Base-by-base conservation (phyloP, 2,329 filamentous ascomycete genomes). In the Mariannaea sp. region DNA sequence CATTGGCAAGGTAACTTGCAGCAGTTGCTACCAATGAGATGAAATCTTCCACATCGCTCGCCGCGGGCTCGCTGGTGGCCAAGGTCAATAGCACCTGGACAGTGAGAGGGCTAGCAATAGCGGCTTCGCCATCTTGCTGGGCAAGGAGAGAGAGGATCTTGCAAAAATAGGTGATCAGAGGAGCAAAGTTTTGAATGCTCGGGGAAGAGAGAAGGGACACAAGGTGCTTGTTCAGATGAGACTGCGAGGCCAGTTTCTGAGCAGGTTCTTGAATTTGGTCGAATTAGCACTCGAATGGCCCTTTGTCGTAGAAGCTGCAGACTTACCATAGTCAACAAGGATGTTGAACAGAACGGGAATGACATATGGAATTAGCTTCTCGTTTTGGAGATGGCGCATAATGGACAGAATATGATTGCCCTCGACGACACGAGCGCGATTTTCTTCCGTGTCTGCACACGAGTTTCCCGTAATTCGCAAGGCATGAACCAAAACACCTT, bases 281-380 rank as follows among this genome's bases (percentile, higher is more conserved):
- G 9, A 20, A 24, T 67, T 7, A 64, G 56, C 19, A 7, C 8
- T 19, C 9, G 3, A 1, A 13, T 5, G 22, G 22, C 8, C 1
- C 12, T 2, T 5, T 16, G 3, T 19, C 7, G 4, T 3, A n/a
- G 4, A n/a, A 30, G 13, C 19, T 3, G 2, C 14, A 7, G 12
- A 27, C 38, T 70, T 66, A 86, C 83, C 81, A 64, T 85, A 86
- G 65, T 87, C 84, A 12, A 86, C 77, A 49, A 83, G 78, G 41
- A 85, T 75, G 62, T 87, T 87, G 68, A 80, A 85, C 4, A 87
- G 69, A 7, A 86, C 84, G 0, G 83, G 81, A 33, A 86, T 77
- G 29, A 76, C 75, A 64, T 82, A 82, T 0, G 75, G 68, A 7
- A 84, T 68, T 14, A 85, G 59, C 0, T 70, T 67, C 42, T 81